Conservation (phyloP, 2,329 filamentous ascomycete species). For the Fusarium sp. region DNA sequence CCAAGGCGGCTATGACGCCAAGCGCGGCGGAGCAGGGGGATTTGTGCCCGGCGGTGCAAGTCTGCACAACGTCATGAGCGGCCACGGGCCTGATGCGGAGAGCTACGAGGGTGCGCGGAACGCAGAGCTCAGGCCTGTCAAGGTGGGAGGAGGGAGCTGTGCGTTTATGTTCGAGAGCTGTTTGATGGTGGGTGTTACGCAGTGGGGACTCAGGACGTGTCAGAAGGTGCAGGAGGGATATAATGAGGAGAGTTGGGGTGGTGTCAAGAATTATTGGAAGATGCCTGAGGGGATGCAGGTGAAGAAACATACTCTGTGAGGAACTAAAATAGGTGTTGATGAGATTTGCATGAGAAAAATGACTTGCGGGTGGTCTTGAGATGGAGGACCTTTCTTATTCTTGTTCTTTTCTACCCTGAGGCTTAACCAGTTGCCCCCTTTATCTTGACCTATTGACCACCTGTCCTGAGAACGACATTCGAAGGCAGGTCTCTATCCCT, state of each 20-base stretch:
- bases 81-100: conserved; percentile 71
- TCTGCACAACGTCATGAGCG: conserved; percentile 79
- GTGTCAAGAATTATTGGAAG: conserved; percentile 73
- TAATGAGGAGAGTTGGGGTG: conserved; percentile 84
- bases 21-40: conserved; percentile 64
- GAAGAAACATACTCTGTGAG: conserved; percentile 39
- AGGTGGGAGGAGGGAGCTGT: conserved; percentile 71
- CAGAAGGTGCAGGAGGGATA: conserved; percentile 74
- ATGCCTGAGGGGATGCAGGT: conserved; percentile 54
- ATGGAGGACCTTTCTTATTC: neutral
- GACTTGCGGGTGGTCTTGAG: neutral
- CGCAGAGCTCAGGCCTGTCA: conserved; percentile 65
- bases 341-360: neutral
- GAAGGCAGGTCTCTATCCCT: conserved; percentile 53
- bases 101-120: conserved; percentile 69
- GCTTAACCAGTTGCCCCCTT: neutral
- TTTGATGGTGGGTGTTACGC: conserved; percentile 77
- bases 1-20: conserved; percentile 71
- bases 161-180: conserved; percentile 79
- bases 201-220: conserved; percentile 74
- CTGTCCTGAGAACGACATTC: conserved; percentile 63
- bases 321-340: conserved; percentile 12
- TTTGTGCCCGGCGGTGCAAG: conserved; percentile 71
- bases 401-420: neutral
- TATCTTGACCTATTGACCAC: conserved; percentile 15